Evolutionary conservation across 2,329 filamentous ascomycete species (phyloP).

Genomic region (Fusarium metavorans): DNA sequence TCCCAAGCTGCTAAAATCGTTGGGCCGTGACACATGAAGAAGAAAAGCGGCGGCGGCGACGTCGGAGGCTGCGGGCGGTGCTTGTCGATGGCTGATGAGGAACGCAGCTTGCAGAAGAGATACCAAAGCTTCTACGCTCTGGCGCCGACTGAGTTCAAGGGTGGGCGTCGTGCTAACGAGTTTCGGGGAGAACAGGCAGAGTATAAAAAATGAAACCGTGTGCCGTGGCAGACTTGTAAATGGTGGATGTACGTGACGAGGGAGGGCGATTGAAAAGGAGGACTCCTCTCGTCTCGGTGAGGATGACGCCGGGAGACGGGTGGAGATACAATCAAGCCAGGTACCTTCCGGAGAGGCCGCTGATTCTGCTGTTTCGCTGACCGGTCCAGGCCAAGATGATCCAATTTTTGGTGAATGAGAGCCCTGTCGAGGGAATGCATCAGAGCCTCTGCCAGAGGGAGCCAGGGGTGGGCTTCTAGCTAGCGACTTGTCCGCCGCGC

Average conservation of each 20-base stretch:
- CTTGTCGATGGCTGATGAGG: constrained; percentile 13
- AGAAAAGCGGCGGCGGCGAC: constrained; percentile 25
- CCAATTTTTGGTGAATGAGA: constrained; percentile 31
- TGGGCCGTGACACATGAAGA: constrained; percentile 36
- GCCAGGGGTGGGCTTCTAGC: constrained; percentile 17
- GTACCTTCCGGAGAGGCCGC: constrained; percentile 37
- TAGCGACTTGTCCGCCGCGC: constrained; percentile 25
- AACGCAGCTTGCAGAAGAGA: constrained; percentile 16
- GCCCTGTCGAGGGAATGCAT: constrained; percentile 34
- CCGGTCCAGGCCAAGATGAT: constrained; percentile 37
- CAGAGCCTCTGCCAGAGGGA: constrained; percentile 27
- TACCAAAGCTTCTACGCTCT: constrained; percentile 17
- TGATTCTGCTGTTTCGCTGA: constrained; percentile 30
- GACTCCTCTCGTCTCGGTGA: constrained; percentile 15
- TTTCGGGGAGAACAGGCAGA: constrained; percentile 5
- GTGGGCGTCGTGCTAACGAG: constrained; percentile 8
- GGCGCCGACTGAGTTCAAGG: constrained; percentile 26
- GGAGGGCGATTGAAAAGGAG: constrained; percentile 32
- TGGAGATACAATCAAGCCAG: constrained; percentile 24
- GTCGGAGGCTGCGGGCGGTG: constrained; percentile 24
- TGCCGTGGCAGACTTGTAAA: constrained; percentile 11
- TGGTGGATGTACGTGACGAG: constrained; percentile 19
- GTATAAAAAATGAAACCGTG: constrained; percentile 11
- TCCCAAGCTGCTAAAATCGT: constrained; percentile 30
- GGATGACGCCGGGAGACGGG: constrained; percentile 37